phyloP scores from a whole-genome alignment of 192 early-diverging fungal species.

The Coemansia sp. region DNA sequence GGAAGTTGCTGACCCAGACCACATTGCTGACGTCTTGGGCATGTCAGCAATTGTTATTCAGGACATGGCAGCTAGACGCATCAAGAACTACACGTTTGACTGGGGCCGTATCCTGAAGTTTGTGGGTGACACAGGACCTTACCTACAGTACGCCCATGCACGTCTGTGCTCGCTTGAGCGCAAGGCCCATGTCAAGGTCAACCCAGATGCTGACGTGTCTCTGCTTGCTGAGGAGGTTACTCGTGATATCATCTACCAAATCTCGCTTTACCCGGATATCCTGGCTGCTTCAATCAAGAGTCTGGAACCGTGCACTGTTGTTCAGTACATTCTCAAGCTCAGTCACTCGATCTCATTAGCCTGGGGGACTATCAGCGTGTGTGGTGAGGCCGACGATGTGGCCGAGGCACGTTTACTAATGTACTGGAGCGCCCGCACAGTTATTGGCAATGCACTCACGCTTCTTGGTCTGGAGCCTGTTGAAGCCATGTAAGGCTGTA shows the following conservation, averaged over 20 bases:
- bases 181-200: slow-evolving; percentile 62
- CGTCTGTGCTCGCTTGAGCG: slow-evolving; percentile 96
- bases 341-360: slow-evolving; percentile 75
- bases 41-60: slow-evolving; percentile 90
- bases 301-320: slow-evolving; percentile 84
- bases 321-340: slow-evolving; percentile 82
- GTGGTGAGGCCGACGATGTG: slow-evolving; percentile 65
- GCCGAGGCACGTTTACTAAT: slow-evolving; percentile 87
- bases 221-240: slow-evolving; percentile 71
- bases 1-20: slow-evolving; percentile 78
- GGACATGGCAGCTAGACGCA: slow-evolving; percentile 85
- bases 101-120: slow-evolving; percentile 90
- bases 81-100: slow-evolving; percentile 94
- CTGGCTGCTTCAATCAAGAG: slow-evolving; percentile 63
- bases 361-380: slow-evolving; percentile 74
- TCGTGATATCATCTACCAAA: slow-evolving; percentile 67
- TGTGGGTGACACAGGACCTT: slow-evolving; percentile 99
- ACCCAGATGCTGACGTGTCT: slow-evolving; percentile 64
- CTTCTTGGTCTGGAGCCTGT: slow-evolving; percentile 81
- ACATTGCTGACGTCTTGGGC: slow-evolving; percentile 85
- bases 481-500: slow-evolving; percentile 78
- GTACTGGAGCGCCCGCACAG: slow-evolving; percentile 79
- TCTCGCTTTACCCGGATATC: slow-evolving; percentile 86
- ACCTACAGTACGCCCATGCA: slow-evolving; percentile 96
- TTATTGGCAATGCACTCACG: slow-evolving; percentile 82